Conservation (phyloP, 768 basidiomycete species). For the Termitomyces sp. region DNA sequence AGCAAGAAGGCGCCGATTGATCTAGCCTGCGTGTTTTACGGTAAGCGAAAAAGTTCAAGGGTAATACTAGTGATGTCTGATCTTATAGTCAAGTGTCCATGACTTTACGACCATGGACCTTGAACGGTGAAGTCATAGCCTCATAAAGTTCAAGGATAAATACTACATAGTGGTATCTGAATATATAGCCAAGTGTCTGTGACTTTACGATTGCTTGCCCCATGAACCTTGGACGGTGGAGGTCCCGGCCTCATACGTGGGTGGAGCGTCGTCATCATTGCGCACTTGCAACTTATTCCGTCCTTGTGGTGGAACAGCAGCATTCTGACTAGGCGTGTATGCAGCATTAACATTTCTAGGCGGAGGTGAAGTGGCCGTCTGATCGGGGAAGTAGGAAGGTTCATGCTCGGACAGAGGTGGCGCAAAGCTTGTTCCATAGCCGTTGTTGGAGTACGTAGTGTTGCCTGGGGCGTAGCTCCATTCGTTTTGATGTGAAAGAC, state of each 20-base stretch:
- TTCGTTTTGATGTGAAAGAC: constrained; percentile 26
- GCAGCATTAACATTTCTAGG: constrained; percentile 32
- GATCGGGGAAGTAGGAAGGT: constrained; percentile 18
- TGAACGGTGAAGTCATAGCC: constrained; percentile 37
- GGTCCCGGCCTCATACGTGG: constrained; percentile 55
- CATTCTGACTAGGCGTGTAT: constrained; percentile 20
- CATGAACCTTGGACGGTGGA: constrained; percentile 46
- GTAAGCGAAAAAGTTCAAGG: neutral
- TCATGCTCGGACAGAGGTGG: constrained; percentile 27
- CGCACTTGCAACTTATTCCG: constrained; percentile 22
- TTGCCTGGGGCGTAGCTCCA: constrained; percentile 55
- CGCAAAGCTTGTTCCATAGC: constrained; percentile 26
- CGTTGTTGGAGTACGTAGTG: constrained; percentile 40
- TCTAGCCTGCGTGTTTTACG: constrained; percentile 4
- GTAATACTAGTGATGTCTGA: neutral
- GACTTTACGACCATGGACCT: constrained; percentile 38
- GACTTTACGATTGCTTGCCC: constrained; percentile 32
- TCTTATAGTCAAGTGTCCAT: neutral
- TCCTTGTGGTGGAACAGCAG: constrained; percentile 36
- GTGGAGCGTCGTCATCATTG: constrained; percentile 49
- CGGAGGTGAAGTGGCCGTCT: constrained; percentile 24
- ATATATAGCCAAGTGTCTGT: neutral
- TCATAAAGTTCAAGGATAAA: constrained; percentile 37
- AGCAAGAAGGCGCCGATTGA: neutral
- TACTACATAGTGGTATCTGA: neutral